Evolutionary conservation across 139 green algal genomes (phyloP), one percentile per base, ranked within the genome.

Genomic region (Eudorina sp.): DNA sequence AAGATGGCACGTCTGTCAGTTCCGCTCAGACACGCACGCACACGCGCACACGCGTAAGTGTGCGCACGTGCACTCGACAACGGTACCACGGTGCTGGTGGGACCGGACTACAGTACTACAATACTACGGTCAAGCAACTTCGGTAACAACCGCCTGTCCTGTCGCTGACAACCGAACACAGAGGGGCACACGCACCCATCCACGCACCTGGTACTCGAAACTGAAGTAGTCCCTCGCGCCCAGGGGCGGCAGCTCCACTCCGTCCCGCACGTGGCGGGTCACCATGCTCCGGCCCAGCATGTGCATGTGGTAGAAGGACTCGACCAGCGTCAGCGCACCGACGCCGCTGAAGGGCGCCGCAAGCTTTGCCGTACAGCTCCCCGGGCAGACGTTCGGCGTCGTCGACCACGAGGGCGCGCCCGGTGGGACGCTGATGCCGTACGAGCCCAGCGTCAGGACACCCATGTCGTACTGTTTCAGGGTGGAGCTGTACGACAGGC

Each of bases 301-400:
- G 82, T 88, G 66, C 82, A 88, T 88, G 82, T 81, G 82, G 66
- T 81, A 88, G 31, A 88, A 88, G 27, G 23, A 53, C 9, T 79
- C 66, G 0, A 88, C 68, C 66, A 88, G 48, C 4, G 43, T 70
- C 23, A 88, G 0, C 38, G 11, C n/a, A 29, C 53, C 53, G 58
- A 13, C 55, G 25, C 27, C 36, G 53, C 43, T 43, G 45, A 3
- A 6, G 34, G 19, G 31, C 18, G 48, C 46, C 23, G 25, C 34
- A 46, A 79, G 9, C 66, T 70, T 8, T 4, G 34, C 34, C 66
- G 66, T 72, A 53, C 82, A 88, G 1, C 9, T 36, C 1, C 34
- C 34, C 4, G 82, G 82, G 46, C 82, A 88, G 8, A 70, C 5
- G 66, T 80, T 80, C 9, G 82, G 46, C 34, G 25, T 0, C 13